Percentiles rank a stretch among this genome's conserved stretches.
phyloP scores from a whole-genome alignment of 2,329 filamentous ascomycete species.

The Monosporascus sp. region DNA sequence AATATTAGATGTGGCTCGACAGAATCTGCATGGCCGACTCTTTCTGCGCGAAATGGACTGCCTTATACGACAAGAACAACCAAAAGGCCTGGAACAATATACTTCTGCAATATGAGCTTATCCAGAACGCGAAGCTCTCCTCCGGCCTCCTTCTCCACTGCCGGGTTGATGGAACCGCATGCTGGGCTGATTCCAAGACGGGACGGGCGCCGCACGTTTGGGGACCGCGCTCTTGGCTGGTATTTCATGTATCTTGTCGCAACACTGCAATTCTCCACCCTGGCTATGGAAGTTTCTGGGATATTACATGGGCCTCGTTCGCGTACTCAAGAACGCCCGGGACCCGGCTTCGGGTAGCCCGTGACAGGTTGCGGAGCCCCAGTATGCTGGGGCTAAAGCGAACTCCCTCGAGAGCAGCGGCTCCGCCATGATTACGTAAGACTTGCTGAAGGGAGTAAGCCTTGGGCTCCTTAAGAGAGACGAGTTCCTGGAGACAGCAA shows the following conservation, averaged over 20 bases:
- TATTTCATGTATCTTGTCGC: conserved; percentile 22
- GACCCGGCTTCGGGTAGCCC: background rate
- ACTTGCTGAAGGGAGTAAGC: background rate
- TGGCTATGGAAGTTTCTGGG: conserved; percentile 1
- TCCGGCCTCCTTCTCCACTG: background rate
- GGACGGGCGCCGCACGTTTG: conserved; percentile 18
- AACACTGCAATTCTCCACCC: conserved; percentile 16
- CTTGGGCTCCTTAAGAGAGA: background rate
- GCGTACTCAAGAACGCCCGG: background rate
- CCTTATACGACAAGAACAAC: conserved; percentile 18
- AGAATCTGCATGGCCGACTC: conserved; percentile 36
- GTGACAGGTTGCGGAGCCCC: background rate
- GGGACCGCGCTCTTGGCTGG: conserved; percentile 21
- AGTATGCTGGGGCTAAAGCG: background rate
- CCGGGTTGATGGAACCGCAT: background rate
- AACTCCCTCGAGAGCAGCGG: background rate
- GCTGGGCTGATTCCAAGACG: conserved; percentile 8
- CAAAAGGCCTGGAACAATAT: conserved; percentile 23
- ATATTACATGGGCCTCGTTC: background rate
- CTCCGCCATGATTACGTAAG: background rate
- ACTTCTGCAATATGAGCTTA: conserved; percentile 20
- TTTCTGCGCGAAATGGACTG: conserved; percentile 24
- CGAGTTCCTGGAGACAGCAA: background rate
- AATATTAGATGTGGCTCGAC: conserved; percentile 44
- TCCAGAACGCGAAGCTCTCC: conserved; percentile 14